Evolutionary conservation across 257 asterid genomes (phyloP).

Genomic region (Fraxinus pennsylvanica): DNA sequence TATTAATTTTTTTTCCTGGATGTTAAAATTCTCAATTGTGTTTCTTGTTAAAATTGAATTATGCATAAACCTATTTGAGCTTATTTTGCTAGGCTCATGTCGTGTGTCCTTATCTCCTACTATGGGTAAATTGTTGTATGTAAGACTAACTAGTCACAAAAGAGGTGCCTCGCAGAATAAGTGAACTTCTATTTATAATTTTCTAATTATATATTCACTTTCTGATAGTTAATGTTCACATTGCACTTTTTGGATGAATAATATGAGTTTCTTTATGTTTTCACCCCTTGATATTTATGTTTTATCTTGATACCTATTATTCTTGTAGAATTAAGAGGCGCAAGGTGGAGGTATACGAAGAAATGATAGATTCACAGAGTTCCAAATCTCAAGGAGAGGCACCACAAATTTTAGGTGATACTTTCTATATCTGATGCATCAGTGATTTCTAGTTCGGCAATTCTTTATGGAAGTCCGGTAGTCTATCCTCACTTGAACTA

Average conservation of each 20-base stretch:
- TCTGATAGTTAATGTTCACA: too few species aligned
- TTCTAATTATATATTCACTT: background rate
- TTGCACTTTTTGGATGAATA: slow-evolving; percentile 3
- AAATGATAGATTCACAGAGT: slow-evolving; percentile 32
- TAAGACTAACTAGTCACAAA: background rate
- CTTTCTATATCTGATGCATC: slow-evolving; percentile 12
- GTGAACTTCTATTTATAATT: background rate
- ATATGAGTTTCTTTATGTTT: background rate
- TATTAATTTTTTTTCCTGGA: background rate
- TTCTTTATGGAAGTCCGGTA: background rate
- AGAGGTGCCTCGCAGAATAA: background rate
- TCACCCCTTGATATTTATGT: slow-evolving; percentile 2
- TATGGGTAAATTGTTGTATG: background rate
- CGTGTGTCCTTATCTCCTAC: background rate
- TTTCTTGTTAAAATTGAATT: background rate
- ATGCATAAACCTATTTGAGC: background rate
- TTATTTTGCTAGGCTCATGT: background rate
- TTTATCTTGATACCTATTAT: slow-evolving; percentile 9
- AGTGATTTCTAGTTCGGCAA: slow-evolving; percentile 8
- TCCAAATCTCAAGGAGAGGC: slow-evolving; percentile 42
- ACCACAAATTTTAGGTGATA: slow-evolving; percentile 40
- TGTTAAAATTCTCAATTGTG: background rate
- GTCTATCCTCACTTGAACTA: background rate
- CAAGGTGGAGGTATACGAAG: slow-evolving; percentile 51
- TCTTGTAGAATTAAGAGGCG: slow-evolving; percentile 69